Base-by-base conservation (phyloP, 768 basidiomycete genomes). In the Tylopilus cervinicoccineus region DNA sequence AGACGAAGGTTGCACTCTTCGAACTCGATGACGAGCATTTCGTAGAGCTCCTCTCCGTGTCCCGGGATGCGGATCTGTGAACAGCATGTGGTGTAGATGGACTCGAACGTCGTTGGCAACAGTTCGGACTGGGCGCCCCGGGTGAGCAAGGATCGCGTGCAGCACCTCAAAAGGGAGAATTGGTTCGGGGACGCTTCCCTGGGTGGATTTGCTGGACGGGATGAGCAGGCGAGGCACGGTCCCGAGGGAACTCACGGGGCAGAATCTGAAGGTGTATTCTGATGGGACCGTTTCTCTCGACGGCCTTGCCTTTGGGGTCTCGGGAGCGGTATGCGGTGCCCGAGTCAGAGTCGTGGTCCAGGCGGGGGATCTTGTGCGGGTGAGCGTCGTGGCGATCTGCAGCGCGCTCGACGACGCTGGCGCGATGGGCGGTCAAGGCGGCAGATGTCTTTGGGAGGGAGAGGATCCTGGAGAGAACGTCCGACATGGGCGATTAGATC, bases 331-430 rank as follows among this genome's bases (percentile, higher is more conserved):
- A 80, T 57, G 82, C 79, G 64, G 82, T 80, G 55, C 77, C 77
- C 57, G 82, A 76, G 70, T 87, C 84, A 67, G 77, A 80, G 73
- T 85, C 82, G 58, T 71, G 70, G 53, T 76, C 77, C 67, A 84
- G 70, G 53, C 84, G 82, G 52, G 83, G 76, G 49, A 78, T 79
- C 73, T 89, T 88, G 67, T 76, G 77, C 54, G 79, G 78, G 70
- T 76, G 80, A 68, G 74, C 75, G 49, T 74, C 71, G 46, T 54
- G 51, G 19, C 33, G 50, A 50, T 72, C 65, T 24, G 55, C 1
- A 8, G 62, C 44, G 23, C n/a, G 47, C 47, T 72, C 71, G 40
- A 68, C 45, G 36, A 71, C 60, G 6, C 74, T 67, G 4, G 73
- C 53, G 29, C 66, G 71, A 19, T 76, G 53, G 27, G 71, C 63